Conservation (phyloP, 805 yeast genomes). For the Helenozyma rhizophorensis region DNA sequence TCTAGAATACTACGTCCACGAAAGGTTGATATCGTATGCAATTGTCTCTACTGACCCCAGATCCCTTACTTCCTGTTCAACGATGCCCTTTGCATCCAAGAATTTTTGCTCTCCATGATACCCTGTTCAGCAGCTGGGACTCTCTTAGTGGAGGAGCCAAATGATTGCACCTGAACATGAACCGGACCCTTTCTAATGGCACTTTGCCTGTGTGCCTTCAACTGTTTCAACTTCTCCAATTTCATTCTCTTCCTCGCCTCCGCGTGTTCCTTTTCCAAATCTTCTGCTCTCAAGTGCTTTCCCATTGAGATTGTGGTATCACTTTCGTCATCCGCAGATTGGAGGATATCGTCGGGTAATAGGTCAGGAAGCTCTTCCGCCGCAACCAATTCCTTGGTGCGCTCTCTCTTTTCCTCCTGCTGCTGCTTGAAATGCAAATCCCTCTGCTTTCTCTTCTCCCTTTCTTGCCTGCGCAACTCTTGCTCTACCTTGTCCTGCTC, state of each 20-base stretch:
- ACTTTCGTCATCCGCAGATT: conserved; percentile 17
- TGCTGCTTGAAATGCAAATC: conserved; percentile 32
- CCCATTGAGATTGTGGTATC: conserved; percentile 12
- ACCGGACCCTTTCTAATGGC: conserved; percentile 38
- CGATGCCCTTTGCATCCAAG: conserved; percentile 40
- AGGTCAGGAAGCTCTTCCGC: conserved; percentile 34
- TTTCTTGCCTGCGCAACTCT: conserved; percentile 23
- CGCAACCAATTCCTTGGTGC: conserved; percentile 7
- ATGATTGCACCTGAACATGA: conserved; percentile 31
- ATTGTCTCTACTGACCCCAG: too few species aligned
- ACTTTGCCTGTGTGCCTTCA: conserved; percentile 21
- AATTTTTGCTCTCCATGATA: conserved; percentile 27
- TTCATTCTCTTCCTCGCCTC: conserved; percentile 26
- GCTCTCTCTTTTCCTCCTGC: conserved; percentile 26
- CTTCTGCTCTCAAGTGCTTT: conserved; percentile 31
- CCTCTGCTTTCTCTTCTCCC: conserved; percentile 33
- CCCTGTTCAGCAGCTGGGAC: conserved; percentile 36
- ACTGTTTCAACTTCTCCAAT: conserved; percentile 28
- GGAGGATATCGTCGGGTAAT: conserved; percentile 38
- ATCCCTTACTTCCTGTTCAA: conserved; percentile 28
- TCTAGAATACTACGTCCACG: too few species aligned
- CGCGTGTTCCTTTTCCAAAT: conserved; percentile 29
- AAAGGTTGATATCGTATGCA: too few species aligned
- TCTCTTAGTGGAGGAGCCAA: conserved; percentile 17
- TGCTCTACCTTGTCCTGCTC: conserved; percentile 19